phyloP scores from a whole-genome alignment of 2,329 filamentous ascomycete genomes.

The Hypoxylon sp. region DNA sequence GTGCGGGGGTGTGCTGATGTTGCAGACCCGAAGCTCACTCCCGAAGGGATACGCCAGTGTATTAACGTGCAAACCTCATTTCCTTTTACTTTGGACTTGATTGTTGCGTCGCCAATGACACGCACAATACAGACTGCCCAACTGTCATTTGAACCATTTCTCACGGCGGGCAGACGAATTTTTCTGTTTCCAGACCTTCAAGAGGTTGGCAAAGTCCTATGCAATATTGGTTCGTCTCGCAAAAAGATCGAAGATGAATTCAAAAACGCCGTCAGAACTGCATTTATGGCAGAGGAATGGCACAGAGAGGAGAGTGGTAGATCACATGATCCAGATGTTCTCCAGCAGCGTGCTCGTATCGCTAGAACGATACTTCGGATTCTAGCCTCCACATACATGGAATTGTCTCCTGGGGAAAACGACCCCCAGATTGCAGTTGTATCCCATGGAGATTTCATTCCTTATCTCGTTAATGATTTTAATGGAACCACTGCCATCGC shows the following conservation, averaged over 20 bases:
- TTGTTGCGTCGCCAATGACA: slow-evolving; percentile 82
- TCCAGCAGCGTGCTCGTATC: slow-evolving; percentile 63
- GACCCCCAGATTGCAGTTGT: slow-evolving; percentile 79
- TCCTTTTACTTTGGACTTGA: slow-evolving; percentile 72
- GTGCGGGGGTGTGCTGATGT: slow-evolving; percentile 65
- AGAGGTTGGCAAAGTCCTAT: slow-evolving; percentile 78
- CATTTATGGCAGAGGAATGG: slow-evolving; percentile 1
- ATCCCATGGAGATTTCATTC: slow-evolving; percentile 82
- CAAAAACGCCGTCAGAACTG: slow-evolving; percentile 61
- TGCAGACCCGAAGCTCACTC: slow-evolving; percentile 85
- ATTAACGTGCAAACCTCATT: slow-evolving; percentile 71
- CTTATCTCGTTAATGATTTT: slow-evolving; percentile 85
- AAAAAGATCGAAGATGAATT: slow-evolving; percentile 71
- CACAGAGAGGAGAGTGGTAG: background rate
- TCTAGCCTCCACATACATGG: slow-evolving; percentile 32
- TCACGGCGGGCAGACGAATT: slow-evolving; percentile 62
- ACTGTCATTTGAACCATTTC: slow-evolving; percentile 71
- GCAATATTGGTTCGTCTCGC: slow-evolving; percentile 76
- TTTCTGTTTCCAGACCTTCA: slow-evolving; percentile 79
- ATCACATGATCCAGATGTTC: background rate
- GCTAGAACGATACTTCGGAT: slow-evolving; percentile 70
- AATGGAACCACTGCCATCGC: too few relatives aligned
- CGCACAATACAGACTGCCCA: slow-evolving; percentile 84
- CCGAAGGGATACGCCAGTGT: slow-evolving; percentile 78
- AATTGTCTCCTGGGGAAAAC: slow-evolving; percentile 29